Conservation (phyloP, 371 early-diverging fungal genomes). For the Syncephalis fuscata region DNA sequence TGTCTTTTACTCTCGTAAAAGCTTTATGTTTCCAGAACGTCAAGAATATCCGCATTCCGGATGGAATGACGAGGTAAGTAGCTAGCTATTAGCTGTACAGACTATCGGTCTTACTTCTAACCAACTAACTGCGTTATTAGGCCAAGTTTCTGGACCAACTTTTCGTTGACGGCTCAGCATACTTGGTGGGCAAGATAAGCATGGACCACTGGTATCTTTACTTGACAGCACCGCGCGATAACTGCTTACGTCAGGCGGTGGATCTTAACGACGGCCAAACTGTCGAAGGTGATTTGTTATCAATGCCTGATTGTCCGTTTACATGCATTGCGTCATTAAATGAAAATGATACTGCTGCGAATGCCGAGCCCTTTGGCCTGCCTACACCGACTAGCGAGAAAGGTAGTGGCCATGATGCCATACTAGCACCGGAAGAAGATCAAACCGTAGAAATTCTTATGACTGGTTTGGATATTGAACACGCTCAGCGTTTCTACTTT, state of each 20-base stretch:
- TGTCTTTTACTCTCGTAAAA: constrained; percentile 88
- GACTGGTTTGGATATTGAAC: constrained; percentile 63
- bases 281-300: background rate
- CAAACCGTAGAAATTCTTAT: constrained; percentile 89
- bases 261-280: background rate
- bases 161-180: constrained; percentile 43
- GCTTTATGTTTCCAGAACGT: constrained; percentile 88
- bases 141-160: constrained; percentile 13
- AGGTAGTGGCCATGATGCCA: constrained; percentile 10
- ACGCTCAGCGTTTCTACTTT: constrained; percentile 52
- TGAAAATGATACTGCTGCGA: too few relatives aligned
- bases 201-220: constrained; percentile 94
- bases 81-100: too few relatives aligned
- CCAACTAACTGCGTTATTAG: constrained; percentile 19
- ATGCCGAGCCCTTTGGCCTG: too few relatives aligned
- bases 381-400: background rate
- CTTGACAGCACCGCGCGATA: constrained; percentile 47
- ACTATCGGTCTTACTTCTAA: too few relatives aligned
- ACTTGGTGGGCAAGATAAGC: constrained; percentile 82
- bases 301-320: constrained; percentile 1
- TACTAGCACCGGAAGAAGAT: constrained; percentile 24
- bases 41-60: constrained; percentile 76
- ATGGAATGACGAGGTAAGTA: constrained; percentile 84
- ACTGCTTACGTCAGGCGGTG: constrained; percentile 6
- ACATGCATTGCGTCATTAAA: background rate